A percentile compares a stretch with the other conserved stretches of the same genome.
Conservation (phyloP, 176 grass and related monocot genomes). For the Juncus inflexus region DNA sequence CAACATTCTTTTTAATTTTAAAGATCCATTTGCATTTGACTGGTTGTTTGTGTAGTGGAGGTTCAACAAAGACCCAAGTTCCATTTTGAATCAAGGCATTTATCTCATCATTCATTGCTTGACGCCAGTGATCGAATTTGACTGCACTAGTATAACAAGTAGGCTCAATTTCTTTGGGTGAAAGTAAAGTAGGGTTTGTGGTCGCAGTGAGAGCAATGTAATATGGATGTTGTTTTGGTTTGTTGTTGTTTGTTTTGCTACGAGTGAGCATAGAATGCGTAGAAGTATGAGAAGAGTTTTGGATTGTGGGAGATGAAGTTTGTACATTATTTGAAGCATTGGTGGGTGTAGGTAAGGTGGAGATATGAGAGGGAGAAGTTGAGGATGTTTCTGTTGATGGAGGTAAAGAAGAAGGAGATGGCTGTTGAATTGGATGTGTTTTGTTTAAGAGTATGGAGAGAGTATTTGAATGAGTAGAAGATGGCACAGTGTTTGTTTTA, state of each 20-base stretch:
- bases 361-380: no score
- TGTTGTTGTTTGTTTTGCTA: neutral
- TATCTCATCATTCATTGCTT: neutral
- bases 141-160: neutral
- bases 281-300: no score
- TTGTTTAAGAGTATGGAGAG: no score
- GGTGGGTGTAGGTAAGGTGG: no score
- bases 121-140: neutral
- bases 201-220: neutral
- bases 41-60: neutral
- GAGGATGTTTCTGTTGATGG: no score
- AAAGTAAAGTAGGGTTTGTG: neutral
- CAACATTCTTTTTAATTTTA: neutral
- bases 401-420: no score
- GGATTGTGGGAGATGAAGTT: no score
- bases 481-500: no score
- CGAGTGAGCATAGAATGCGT: neutral
- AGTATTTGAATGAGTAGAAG: no score
- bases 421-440: no score
- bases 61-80: neutral
- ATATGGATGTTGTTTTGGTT: neutral
- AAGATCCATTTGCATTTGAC: neutral
- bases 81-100: neutral
- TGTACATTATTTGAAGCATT: no score
- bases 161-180: neutral